These are phyloP conservation scores for Rhizopus arrhizus DNA, from an alignment of 371 early-diverging fungal genomes.

Conservation along the genomic window DNA sequence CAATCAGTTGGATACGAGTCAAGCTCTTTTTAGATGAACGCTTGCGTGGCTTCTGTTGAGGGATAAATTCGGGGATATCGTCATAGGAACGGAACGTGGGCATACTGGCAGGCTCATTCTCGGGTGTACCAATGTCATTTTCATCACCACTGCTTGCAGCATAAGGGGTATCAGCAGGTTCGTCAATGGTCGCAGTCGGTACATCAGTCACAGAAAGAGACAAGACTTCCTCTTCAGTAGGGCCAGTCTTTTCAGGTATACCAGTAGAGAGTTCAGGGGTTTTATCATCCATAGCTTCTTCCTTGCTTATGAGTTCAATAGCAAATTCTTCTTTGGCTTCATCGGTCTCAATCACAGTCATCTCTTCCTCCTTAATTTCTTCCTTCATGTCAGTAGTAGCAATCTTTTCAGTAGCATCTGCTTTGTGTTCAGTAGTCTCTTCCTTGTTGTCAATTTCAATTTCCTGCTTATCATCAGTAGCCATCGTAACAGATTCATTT, in stretches of 20 bases:
- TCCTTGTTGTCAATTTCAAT: neutral
- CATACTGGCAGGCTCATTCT: constrained; percentile 10
- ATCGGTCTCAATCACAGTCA: neutral
- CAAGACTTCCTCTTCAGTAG: constrained; percentile 3
- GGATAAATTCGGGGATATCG: constrained; percentile 27
- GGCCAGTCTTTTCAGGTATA: neutral
- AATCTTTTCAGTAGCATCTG: neutral
- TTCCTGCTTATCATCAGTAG: neutral
- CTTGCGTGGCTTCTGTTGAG: constrained; percentile 13
- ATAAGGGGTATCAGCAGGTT: constrained; percentile 5
- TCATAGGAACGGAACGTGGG: constrained; percentile 5
- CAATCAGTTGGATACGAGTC: constrained; percentile 41
- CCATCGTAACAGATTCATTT: neutral
- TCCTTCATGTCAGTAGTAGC: neutral
- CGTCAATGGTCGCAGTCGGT: constrained; percentile 1
- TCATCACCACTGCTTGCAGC: constrained; percentile 21
- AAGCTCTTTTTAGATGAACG: constrained; percentile 30
- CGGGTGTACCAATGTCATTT: constrained; percentile 24
- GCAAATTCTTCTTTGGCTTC: neutral
- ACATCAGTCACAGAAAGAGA: neutral
- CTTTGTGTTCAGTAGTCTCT: neutral
- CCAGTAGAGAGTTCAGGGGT: no score
- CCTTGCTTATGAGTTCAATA: neutral
- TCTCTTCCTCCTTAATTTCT: neutral
- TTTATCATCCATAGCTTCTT: neutral